Base-by-base conservation (phyloP, 2,329 filamentous ascomycete species). In the Fusarium duplospermum region DNA sequence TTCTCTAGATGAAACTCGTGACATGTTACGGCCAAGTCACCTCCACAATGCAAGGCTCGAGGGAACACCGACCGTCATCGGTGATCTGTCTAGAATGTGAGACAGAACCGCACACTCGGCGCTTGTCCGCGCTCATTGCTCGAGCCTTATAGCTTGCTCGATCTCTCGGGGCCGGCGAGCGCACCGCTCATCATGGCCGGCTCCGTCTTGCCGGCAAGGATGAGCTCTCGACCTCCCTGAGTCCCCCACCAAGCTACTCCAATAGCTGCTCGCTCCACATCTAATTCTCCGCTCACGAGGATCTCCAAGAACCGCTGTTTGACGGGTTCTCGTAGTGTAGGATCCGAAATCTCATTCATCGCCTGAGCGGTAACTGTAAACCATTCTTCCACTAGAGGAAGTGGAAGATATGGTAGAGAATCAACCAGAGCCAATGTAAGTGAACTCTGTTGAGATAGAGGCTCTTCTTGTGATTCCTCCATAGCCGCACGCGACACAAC, bases 161-260 rank as follows among this genome's bases (percentile, higher is more conserved):
- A 66, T 64, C 75, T 79, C 40, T 80, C 75, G 47, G 79, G 77
- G 16, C 80, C 79, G 60, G 81, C 74, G 36, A 89, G 78, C 7
- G 88, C 89, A 57, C 89, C 88, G 76, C 89, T 90, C 89, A 90
- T 90, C 80, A 89, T 78, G n/a, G 79, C 62, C 47, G 72, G 62
- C 63, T 79, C 73, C 24, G 69, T 18, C 14, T 71, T 71, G 71
- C 77, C 74, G 67, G 70, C 60, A 75, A 88, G 69, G 9, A 90
- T 83, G 71, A 88, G 78, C 72, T 88, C 88, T 81, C 81, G 90
- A 84, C 83, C 89, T 8, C 88, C 88, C 38, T 83, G 82, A 14
- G 86, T 87, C 13, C 91, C 93, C 95, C 95, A 98, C 95, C 95
- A 98, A 3, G 90, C 90, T 20, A 97, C 93, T 58, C 93, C 94